These are phyloP conservation scores for Lactarius psammicola DNA, from an alignment of 768 basidiomycete species.

Conservation along the genomic window DNA sequence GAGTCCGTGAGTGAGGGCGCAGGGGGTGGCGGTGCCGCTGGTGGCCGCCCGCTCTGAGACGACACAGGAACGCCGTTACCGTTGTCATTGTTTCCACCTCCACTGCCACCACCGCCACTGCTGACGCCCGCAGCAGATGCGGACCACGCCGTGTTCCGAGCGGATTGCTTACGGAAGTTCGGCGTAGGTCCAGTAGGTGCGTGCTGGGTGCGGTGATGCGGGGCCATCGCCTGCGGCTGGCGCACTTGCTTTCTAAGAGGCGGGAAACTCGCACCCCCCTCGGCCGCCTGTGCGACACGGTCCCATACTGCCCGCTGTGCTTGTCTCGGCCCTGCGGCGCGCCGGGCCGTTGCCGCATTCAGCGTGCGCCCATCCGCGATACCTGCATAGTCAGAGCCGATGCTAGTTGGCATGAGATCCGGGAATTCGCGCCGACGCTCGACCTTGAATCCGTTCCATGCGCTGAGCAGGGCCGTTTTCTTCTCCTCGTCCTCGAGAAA, in stretches of 20 bases:
- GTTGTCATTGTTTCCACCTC: slow-evolving; percentile 20
- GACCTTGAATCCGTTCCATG: slow-evolving; percentile 82
- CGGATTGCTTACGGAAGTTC: slow-evolving; percentile 36
- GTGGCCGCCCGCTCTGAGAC: slow-evolving; percentile 9
- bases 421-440: slow-evolving; percentile 91
- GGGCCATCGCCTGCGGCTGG: slow-evolving; percentile 20
- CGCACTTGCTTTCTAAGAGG: slow-evolving; percentile 31
- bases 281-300: slow-evolving; percentile 81
- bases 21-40: slow-evolving; percentile 35
- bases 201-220: slow-evolving; percentile 39
- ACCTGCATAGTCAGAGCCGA: slow-evolving; percentile 69
- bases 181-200: slow-evolving; percentile 31
- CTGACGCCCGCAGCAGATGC: slow-evolving; percentile 32
- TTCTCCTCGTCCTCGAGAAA: slow-evolving; percentile 83
- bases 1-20: slow-evolving; percentile 48
- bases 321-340: slow-evolving; percentile 43
- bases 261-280: slow-evolving; percentile 37
- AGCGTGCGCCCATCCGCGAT: slow-evolving; percentile 81
- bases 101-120: slow-evolving; percentile 28
- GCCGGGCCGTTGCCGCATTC: slow-evolving; percentile 72
- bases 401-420: slow-evolving; percentile 57
- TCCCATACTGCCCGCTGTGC: slow-evolving; percentile 76
- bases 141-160: slow-evolving; percentile 29
- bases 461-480: slow-evolving; percentile 65
- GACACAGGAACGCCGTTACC: slow-evolving; percentile 2